Base-by-base conservation (phyloP, 148 eudicot genomes). In the Rheum nobile region DNA sequence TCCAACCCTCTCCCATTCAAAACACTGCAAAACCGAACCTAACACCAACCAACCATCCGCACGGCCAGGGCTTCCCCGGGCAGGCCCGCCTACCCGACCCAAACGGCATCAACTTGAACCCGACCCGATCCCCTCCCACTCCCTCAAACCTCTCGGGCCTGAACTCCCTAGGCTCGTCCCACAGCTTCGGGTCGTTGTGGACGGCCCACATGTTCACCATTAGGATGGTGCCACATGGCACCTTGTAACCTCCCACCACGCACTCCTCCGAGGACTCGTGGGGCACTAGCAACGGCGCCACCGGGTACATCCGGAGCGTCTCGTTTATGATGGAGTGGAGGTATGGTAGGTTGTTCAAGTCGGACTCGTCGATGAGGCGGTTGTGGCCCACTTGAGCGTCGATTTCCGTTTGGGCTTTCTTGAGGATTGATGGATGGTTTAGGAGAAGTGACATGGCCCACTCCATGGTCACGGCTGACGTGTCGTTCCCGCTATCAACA, bases 141-240 rank as follows among this genome's bases (percentile, higher is more conserved):
- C 73, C 73, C 0, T 71, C 73, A 16, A 71, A 71, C 73, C 73
- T 71, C 73, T 71, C 73, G 2, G 73, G 73, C 32, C 9, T 71
- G 47, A 71, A 71, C 50, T 71, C 39, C 31, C 73, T 10, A 11
- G 73, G 73, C 32, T 71, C 50, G 31, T 71, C 73, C 73, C 73
- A 71, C 2, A 38, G 14, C 73, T 41, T 71, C 34, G 73, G 50
- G 50, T 71, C 73, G 29, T 41, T 71, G 29, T 71, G 73, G 16
- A 71, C 41, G 46, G 73, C 73, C 73, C 73, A 71, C 48, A 41
- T 29, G 16, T 71, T 71, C 26, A 41, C 29, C 73, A 71, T 38
- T 26, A 71, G 34, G 17, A 39, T 71, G 48, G 73, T 71, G 32
- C 50, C 50, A 0, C 32, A 17, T 21, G 73, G 73, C 17, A 71